Base-by-base conservation (phyloP, 805 yeast genomes). In the Saccharomyces mikatae region DNA sequence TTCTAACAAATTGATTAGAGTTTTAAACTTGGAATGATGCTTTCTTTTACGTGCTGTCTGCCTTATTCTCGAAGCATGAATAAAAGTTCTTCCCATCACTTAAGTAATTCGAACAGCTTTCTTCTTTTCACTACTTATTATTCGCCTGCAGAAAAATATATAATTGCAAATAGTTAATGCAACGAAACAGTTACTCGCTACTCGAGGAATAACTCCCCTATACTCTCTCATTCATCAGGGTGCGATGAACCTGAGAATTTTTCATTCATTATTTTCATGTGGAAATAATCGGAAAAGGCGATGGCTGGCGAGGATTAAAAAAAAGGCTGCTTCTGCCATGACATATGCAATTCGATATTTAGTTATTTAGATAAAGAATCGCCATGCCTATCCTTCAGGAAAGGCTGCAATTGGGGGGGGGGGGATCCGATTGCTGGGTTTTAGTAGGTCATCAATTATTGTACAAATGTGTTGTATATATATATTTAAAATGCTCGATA, bases 1-100 rank as follows among this genome's bases (percentile, higher is more conserved):
- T 4, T 56, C 53, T 29, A 56, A 55, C 26, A 54, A 49, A 17
- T 50, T 47, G 46, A 52, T 50, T 29, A 63, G 44, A 29, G 54
- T 50, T 27, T 46, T 53, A 32, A 57, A 67, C 32, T 36, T 36
- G 24, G 44, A 36, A n/a, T 36, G 44, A 2, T 17, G 44, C 13
- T 36, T 36, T 21, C 24, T 36, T 36, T 36, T 36, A 11, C 44
- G 44, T 36, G 44, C 44, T 8, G 24, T 22, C 17, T 36, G 44
- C 6, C 13, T 36, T 36, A 36, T 17, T 21, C 9, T 36, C 44
- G 44, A 36, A 17, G 44, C 44, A 36, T 36, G 44, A 36, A 36
- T 36, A 21, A 36, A 36, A 5, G 24, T 36, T 17, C 10, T 36
- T 36, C 22, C 44, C 44, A 36, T 36, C 10, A 6, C 24, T 17